Conservation (phyloP, 2,329 filamentous ascomycete genomes). For the Aspergillus fructus region DNA sequence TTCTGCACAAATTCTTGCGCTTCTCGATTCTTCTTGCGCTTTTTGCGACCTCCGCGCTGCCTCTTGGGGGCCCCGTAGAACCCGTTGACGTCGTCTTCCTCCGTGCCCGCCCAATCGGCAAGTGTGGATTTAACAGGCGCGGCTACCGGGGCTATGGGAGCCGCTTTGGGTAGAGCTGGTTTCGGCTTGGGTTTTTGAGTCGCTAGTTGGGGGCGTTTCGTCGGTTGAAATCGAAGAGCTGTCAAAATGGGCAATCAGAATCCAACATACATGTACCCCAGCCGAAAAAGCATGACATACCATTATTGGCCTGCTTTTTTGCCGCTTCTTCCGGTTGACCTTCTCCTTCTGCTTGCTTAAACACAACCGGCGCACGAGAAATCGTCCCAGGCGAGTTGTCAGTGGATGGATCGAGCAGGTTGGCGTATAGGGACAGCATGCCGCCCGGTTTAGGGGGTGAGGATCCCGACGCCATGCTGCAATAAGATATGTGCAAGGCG, state of each 20-base stretch:
- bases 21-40: slow-evolving; percentile 71
- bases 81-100: slow-evolving; percentile 74
- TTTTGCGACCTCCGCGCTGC: slow-evolving; percentile 74
- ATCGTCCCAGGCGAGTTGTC: slow-evolving; percentile 61
- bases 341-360: slow-evolving; percentile 58
- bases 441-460: slow-evolving; percentile 38
- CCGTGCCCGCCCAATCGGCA: slow-evolving; percentile 76
- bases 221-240: slow-evolving; percentile 79
- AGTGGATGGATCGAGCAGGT: slow-evolving; percentile 64
- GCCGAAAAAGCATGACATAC: slow-evolving; percentile 47
- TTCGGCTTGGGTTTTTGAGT: slow-evolving; percentile 63
- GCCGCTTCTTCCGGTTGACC: slow-evolving; percentile 50
- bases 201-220: slow-evolving; percentile 70
- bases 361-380: slow-evolving; percentile 72
- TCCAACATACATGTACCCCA: slow-evolving; percentile 1
- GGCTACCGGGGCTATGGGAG: slow-evolving; percentile 38
- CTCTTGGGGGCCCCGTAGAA: slow-evolving; percentile 67
- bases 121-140: slow-evolving; percentile 65
- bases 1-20: slow-evolving; percentile 60
- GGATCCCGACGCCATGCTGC: slow-evolving; percentile 32
- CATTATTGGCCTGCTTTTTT: slow-evolving; percentile 66
- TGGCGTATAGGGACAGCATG: slow-evolving; percentile 76
- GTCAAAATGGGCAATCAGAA: slow-evolving; percentile 47
- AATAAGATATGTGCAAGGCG: neutral
- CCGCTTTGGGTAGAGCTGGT: slow-evolving; percentile 54